Conservation (phyloP, 139 green algal species). For the Chlorella ohadii region DNA sequence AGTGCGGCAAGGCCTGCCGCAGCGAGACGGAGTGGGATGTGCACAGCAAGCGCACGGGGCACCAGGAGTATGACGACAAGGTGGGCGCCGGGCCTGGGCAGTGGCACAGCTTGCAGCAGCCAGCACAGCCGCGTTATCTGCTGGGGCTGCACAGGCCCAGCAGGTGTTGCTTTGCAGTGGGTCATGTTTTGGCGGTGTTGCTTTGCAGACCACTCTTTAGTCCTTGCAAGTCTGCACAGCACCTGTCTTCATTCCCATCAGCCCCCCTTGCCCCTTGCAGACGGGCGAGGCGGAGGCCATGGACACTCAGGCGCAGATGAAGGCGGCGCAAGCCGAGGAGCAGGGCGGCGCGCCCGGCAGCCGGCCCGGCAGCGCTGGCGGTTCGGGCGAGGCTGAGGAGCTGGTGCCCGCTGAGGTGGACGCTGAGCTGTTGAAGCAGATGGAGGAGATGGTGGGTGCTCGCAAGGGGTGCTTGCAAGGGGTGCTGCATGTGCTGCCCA, state of each 20-base stretch:
- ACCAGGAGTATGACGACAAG: slow-evolving; percentile 80
- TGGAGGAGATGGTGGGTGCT: slow-evolving; percentile 87
- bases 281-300: slow-evolving; percentile 45
- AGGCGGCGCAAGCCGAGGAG: slow-evolving; percentile 52
- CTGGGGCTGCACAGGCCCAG: neutral
- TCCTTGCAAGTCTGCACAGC: too few relatives aligned
- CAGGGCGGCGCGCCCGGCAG: neutral
- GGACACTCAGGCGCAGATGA: slow-evolving; percentile 83
- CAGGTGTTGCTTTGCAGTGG: too few relatives aligned
- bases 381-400: neutral
- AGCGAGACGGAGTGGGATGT: slow-evolving; percentile 77
- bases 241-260: too few relatives aligned
- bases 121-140: too few relatives aligned
- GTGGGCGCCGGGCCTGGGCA: slow-evolving; percentile 30
- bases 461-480: slow-evolving; percentile 24
- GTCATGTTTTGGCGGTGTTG: too few relatives aligned
- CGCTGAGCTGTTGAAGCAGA: slow-evolving; percentile 67
- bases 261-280: neutral
- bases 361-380: neutral
- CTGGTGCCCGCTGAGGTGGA: slow-evolving; percentile 76
- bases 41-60: slow-evolving; percentile 83
- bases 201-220: too few relatives aligned
- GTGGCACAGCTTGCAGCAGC: neutral
- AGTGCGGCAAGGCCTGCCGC: slow-evolving; percentile 86
- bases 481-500: too few relatives aligned